Evolutionary conservation across 2,329 filamentous ascomycete genomes (phyloP), one percentile per base, ranked within the genome.

Genomic region (Hyphodiscus sp.): DNA sequence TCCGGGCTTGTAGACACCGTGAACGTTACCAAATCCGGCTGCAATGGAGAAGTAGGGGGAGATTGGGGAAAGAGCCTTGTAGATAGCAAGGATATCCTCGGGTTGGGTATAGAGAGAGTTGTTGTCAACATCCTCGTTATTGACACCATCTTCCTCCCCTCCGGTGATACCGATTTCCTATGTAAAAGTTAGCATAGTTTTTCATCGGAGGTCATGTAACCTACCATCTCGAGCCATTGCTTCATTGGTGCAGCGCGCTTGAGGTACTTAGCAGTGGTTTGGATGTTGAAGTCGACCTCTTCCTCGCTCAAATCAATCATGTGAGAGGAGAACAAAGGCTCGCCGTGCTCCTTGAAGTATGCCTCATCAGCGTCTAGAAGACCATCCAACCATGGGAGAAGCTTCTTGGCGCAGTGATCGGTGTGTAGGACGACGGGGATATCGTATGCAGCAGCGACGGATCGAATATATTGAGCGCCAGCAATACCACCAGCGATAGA

Each of bases 321-420:
- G 85, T 99, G 94, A 65, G 83, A 89, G 71, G 85, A 91, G 84
- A 95, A 97, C 59, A 97, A 86, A 62, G 94, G 92, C 74, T 91
- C 87, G 76, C 88, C 88, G 71, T 92, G 83, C 71, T 83, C 73
- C 86, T 96, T 95, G 87, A 95, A 96, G 80, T 91, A 92, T 57
- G 78, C 80, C 83, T 97, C 94, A 69, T 97, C 94, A 65, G 86
- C 92, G 60, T 94, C 91, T 65, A 97, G 76, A 85, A 96, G 91
- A 71, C 91, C 91, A 70, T 96, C 91, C 71, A 97, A 79, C 92
- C 92, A 97, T 59, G 94, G 94, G 54, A 97, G 85, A 56, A 97
- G 89, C 86, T 97, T 97, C 88, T 97, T 97, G 71, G 94, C 92
- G 76, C 92, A 96, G 81, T 97, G 94, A 74, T 99, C 94, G 71